Evolutionary conservation across 1,284 basidiomycete species (phyloP), one percentile per base, ranked within the genome.

Genomic region (Cryptococcus neoformans): DNA sequence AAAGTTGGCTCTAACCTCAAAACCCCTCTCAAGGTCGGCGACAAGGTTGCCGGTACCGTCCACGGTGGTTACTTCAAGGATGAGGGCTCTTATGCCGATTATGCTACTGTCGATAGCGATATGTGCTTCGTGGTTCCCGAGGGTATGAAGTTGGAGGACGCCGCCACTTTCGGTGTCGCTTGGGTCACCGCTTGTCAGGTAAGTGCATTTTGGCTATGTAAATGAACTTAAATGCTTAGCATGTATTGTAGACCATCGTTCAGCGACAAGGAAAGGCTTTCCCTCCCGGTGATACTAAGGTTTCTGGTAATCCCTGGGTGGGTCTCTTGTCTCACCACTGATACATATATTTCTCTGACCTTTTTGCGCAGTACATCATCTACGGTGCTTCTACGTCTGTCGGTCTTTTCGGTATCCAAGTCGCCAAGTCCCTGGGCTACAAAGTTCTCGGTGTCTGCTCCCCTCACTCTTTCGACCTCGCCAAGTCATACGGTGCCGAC

Each of bases 311-410:
- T 41, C 51, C 49, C 16, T 68, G 67, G 66, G 63, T 67, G 49
- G 62, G 60, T 62, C 28, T 28, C 28, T 28, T 28, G 4, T 4
- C 28, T 28, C 28, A 28, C 4, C 28, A 28, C 28, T 28, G 28
- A 28, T 28, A 28, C 28, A 28, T 28, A 4, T 28, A 28, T 28
- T 28, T 28, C 28, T 28, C 28, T 28, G 28, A 28, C 28, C 28
- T 28, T 28, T 28, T 28, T 28, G 21, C 14, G 45, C 51, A 68
- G 54, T 63, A 76, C 57, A 63, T 82, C 40, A 66, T 82, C 49
- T 81, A 80, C 74, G 77, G 78, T 40, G 81, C 79, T 10, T 71
- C 79, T 9, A 75, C 78, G 6, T 68, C 76, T 10, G 79, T 81
- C 42, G 81, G 81, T 0, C 65, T 79, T 44, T 82, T 75, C 64